Evolutionary conservation across 2,329 filamentous ascomycete genomes (phyloP).

Genomic region (Apiospora saccharicola): DNA sequence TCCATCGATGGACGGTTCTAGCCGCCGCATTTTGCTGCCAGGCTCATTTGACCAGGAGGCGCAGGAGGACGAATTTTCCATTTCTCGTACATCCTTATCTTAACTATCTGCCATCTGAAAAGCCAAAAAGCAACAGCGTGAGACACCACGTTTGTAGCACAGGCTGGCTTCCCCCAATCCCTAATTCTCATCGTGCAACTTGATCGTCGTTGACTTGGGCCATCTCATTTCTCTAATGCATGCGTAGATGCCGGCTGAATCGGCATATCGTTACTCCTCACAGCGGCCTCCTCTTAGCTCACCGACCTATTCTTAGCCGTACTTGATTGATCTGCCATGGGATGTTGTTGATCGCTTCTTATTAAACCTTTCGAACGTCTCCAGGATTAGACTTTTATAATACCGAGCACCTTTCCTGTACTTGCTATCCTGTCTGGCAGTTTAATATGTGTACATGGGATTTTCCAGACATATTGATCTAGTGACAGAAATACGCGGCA

Average conservation of each 20-base stretch:
- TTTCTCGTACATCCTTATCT: neutral
- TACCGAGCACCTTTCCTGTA: neutral
- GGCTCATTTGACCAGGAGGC: neutral
- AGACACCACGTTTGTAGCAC: constrained; percentile 2
- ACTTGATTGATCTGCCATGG: constrained; percentile 6
- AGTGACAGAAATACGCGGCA: constrained; percentile 4
- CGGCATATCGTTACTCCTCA: constrained; percentile 9
- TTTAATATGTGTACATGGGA: neutral
- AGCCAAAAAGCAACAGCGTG: constrained; percentile 9
- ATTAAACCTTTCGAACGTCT: neutral
- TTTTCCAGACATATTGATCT: neutral
- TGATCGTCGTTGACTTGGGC: constrained; percentile 2
- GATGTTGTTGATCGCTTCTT: constrained; percentile 19
- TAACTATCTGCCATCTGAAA: neutral
- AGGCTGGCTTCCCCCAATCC: constrained; percentile 10
- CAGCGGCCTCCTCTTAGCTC: neutral
- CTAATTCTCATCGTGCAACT: constrained; percentile 14
- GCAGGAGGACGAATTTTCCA: neutral
- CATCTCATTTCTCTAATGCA: constrained; percentile 18
- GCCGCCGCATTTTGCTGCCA: neutral
- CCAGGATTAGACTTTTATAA: neutral
- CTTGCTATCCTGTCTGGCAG: neutral
- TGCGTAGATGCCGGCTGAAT: constrained; percentile 1
- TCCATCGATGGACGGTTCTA: neutral
- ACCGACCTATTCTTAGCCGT: constrained; percentile 9